These are phyloP conservation scores for Chionographis japonica DNA, from an alignment of 106 monocot species.

Conservation along the genomic window DNA sequence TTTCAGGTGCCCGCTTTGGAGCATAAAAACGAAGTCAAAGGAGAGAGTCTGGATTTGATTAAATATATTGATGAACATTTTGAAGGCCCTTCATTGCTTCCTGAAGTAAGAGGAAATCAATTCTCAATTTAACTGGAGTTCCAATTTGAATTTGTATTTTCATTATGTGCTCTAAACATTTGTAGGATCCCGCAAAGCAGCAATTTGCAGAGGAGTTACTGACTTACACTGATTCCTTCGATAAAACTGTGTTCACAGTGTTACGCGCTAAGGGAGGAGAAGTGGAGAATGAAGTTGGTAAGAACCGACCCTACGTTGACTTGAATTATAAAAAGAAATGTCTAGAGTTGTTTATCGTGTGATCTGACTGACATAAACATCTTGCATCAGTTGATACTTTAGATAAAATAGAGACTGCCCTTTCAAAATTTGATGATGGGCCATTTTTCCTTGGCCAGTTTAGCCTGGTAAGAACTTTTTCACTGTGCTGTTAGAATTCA, in stretches of 20 bases:
- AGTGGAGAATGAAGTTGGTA: constrained; percentile 56
- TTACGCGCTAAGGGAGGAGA: constrained; percentile 50
- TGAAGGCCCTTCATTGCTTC: constrained; percentile 58
- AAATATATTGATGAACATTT: constrained; percentile 63
- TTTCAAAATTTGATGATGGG: constrained; percentile 74
- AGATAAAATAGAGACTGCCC: constrained; percentile 63
- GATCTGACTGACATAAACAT: neutral
- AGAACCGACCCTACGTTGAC: constrained; percentile 6
- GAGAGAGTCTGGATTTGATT: constrained; percentile 69
- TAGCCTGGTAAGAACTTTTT: constrained; percentile 47
- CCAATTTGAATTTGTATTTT: neutral
- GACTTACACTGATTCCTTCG: constrained; percentile 57
- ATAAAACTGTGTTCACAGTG: constrained; percentile 16
- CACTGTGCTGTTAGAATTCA: neutral
- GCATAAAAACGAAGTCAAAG: constrained; percentile 68
- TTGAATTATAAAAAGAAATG: neutral
- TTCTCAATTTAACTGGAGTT: neutral
- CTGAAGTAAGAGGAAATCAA: constrained; percentile 40
- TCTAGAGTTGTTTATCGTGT: neutral
- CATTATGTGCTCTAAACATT: constrained; percentile 5
- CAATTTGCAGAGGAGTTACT: constrained; percentile 75
- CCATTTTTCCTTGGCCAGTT: constrained; percentile 88
- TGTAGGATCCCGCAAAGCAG: constrained; percentile 69
- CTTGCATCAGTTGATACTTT: constrained; percentile 44
- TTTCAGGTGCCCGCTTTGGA: constrained; percentile 68